Evolutionary conservation across 2,329 filamentous ascomycete genomes (phyloP), one percentile per base, ranked within the genome.

Genomic region (Aspergillus sp.): DNA sequence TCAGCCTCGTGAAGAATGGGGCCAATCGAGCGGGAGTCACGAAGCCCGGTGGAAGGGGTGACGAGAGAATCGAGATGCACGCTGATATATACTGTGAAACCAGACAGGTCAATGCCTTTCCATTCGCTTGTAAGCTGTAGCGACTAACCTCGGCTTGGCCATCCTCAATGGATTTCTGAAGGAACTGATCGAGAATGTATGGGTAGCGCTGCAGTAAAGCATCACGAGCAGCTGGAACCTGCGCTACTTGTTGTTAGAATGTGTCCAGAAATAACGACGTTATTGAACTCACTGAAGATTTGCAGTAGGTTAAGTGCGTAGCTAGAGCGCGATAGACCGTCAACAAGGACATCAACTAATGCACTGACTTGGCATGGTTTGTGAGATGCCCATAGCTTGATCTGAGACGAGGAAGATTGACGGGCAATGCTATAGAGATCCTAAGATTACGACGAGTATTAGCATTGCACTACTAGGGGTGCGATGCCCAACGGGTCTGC

Each of bases 261-360:
- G 7, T 24, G 44, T 51, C 52, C 47, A 33, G 10, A 8, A 3
- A 14, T 32, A 13, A 22, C 17, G 38, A 41, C 8, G 24, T 11
- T 14, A 11, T 40, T 8, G n/a, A 47, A 53, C 63, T 56, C 51
- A 82, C 79, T 75, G 26, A 84, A 73, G 35, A 60, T 64, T n/a
- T 73, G 65, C 36, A 85, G 64, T 24, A 84, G 69, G 26, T 73
- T 68, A 50, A 83, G 60, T 4, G 79, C 74, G 54, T 79, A 78
- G 3, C 76, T 71, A 66, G 79, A 82, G 43, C 76, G 72, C 32
- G 77, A 73, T 33, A 84, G 65, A 22, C 76, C 77, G 53, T 80
- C 75, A 26, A 79, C 63, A n/a, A 82, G 60, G 32, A 68, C 66
- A n/a, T 66, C 68, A 13, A 73, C 71, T 19, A 84, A 65, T 19